These are phyloP conservation scores for Forsythia viridissima DNA, from an alignment of 257 asterid species.

Conservation along the genomic window DNA sequence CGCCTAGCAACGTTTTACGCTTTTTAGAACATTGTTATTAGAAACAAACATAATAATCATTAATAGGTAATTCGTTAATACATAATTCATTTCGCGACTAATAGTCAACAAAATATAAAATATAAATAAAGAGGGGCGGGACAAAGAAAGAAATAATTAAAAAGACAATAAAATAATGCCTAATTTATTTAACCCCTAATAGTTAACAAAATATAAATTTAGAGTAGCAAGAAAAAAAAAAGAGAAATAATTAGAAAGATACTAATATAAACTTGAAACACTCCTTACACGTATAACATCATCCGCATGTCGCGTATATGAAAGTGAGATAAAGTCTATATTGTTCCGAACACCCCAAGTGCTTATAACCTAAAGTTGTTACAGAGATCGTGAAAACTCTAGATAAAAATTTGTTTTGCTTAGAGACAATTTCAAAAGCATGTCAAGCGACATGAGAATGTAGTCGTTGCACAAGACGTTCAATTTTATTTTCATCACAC, in stretches of 20 bases:
- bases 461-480: neutral
- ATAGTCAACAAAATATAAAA: too few relatives aligned
- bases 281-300: constrained; percentile 77
- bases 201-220: neutral
- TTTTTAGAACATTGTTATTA: too few relatives aligned
- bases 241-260: neutral
- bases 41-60: neutral
- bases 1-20: too few relatives aligned
- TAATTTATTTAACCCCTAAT: neutral
- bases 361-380: too few relatives aligned
- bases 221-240: neutral
- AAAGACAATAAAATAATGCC: too few relatives aligned
- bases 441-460: too few relatives aligned
- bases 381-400: too few relatives aligned
- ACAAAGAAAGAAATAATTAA: too few relatives aligned
- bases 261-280: constrained; percentile 10
- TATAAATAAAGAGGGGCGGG: too few relatives aligned
- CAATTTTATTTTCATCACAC: neutral
- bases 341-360: constrained; percentile 37
- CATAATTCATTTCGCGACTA: neutral
- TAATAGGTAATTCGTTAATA: neutral
- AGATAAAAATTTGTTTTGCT: too few relatives aligned
- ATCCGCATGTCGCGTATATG: constrained; percentile 84
- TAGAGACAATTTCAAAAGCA: too few relatives aligned
- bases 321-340: constrained; percentile 86